Evolutionary conservation across 2,329 filamentous ascomycete species (phyloP), one percentile per base, ranked within the genome.

Genomic region (Septoria petroselini): DNA sequence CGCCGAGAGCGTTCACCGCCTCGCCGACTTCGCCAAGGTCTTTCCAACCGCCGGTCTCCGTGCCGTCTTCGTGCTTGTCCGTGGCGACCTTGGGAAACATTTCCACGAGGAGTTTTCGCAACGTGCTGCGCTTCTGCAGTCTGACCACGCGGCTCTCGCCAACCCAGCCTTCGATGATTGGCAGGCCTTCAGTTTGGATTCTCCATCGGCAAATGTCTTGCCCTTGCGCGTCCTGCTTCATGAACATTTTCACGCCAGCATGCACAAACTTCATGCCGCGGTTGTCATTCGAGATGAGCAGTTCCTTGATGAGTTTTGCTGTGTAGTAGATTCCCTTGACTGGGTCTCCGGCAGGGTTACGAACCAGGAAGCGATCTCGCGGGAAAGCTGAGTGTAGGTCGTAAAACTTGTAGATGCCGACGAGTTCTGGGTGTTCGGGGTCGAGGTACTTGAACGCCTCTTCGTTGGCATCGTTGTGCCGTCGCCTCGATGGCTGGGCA

Each of bases 291-390:
- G 85, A 80, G 3, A 78, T 81, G 3, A 98, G 78, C 46, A 98
- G 93, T 58, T 91, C 86, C 25, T 90, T 86, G 17, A 89, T 85
- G 9, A 97, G 78, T 3, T 82, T 80, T 29, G 86, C 91, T 8
- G 90, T 94, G 76, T 97, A 98, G 78, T 98, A 98, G 61, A 98
- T 91, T 21, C 91, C 93, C 75, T 95, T 95, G 44, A 88, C 84
- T 0, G 91, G 89, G 65, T 89, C 83, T 40, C 90, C 93, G 55
- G 85, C 79, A 19, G 88, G 88, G 72, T 98, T 98, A 63, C 93
- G 87, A 44, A 98, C 93, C 84, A 98, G 88, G 75, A 93, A 98
- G 48, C 91, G 84, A 69, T 95, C 87, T 17, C 84, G 78, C 0
- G 93, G 93, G 75, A 98, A 98, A 40, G 85, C 84, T 0, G 82